Conservation (phyloP, 2,329 filamentous ascomycete genomes). For the Diaporthe citriasiana region DNA sequence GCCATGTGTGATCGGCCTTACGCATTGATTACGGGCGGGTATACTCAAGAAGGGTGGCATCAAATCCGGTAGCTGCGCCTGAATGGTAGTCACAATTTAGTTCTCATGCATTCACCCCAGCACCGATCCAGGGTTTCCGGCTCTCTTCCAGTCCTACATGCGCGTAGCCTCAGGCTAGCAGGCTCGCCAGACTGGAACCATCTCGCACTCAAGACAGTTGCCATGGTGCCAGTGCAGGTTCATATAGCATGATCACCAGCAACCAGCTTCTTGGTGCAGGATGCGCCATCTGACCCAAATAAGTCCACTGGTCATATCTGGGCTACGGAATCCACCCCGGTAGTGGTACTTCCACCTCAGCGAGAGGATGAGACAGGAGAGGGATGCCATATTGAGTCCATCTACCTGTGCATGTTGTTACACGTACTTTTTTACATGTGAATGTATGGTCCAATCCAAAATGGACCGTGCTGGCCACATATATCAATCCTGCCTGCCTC, state of each 20-base stretch:
- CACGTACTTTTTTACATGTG: constrained; percentile 51
- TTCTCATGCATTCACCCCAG: not conserved
- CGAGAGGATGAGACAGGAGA: constrained; percentile 5
- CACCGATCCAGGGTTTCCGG: too few species aligned
- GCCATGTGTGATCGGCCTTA: constrained; percentile 12
- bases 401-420: constrained; percentile 50
- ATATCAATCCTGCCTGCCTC: constrained; percentile 30
- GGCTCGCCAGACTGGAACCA: not conserved
- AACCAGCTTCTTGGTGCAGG: too few species aligned
- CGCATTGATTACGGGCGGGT: too few species aligned
- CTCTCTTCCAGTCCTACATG: not conserved
- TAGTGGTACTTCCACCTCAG: not conserved
- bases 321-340: not conserved
- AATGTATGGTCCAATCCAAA: constrained; percentile 39
- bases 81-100: not conserved
- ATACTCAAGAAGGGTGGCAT: not conserved
- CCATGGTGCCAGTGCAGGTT: not conserved
- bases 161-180: not conserved
- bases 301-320: not conserved
- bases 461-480: constrained; percentile 33
- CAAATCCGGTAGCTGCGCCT: not conserved
- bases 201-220: too few species aligned
- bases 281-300: too few species aligned
- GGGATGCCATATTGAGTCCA: constrained; percentile 37
- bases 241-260: not conserved